Conservation (phyloP, 176 grass and related monocot genomes). For the Metroxylon sagu region DNA sequence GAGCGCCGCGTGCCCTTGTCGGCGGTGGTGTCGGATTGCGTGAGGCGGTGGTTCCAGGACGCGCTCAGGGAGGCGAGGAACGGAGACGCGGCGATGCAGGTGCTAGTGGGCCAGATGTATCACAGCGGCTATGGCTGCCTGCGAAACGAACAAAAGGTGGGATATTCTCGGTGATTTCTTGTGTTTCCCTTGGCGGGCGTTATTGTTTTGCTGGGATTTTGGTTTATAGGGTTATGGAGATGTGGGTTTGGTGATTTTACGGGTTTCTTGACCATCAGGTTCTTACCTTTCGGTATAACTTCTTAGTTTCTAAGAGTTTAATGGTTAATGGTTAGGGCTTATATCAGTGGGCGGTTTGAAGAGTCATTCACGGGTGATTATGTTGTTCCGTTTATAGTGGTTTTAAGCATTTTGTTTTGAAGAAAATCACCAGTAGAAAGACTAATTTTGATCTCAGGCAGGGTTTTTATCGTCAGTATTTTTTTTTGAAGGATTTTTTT, state of each 20-base stretch:
- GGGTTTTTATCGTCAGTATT: too few species aligned
- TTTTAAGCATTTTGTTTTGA: too few species aligned
- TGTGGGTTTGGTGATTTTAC: background rate
- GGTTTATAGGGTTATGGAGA: background rate
- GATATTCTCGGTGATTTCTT: background rate
- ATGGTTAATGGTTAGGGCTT: too few species aligned
- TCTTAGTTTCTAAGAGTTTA: too few species aligned
- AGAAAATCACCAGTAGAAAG: too few species aligned
- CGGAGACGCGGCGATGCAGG: constrained; percentile 81
- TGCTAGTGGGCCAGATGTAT: constrained; percentile 97
- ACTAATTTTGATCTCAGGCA: too few species aligned
- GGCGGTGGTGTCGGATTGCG: constrained; percentile 70
- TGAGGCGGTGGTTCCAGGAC: constrained; percentile 84
- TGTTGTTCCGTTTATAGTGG: too few species aligned
- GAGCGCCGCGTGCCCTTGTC: constrained; percentile 52
- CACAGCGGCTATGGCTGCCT: constrained; percentile 72
- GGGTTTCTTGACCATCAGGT: too few species aligned
- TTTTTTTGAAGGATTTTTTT: too few species aligned
- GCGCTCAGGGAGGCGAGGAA: constrained; percentile 76
- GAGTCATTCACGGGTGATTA: too few species aligned
- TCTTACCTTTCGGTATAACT: too few species aligned
- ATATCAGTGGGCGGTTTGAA: too few species aligned
- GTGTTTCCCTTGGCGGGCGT: background rate
- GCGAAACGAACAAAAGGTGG: constrained; percentile 80
- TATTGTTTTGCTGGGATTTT: background rate